Evolutionary conservation across 2,329 filamentous ascomycete genomes (phyloP), one percentile per base, ranked within the genome.

Genomic region (Colletotrichum paranaense): DNA sequence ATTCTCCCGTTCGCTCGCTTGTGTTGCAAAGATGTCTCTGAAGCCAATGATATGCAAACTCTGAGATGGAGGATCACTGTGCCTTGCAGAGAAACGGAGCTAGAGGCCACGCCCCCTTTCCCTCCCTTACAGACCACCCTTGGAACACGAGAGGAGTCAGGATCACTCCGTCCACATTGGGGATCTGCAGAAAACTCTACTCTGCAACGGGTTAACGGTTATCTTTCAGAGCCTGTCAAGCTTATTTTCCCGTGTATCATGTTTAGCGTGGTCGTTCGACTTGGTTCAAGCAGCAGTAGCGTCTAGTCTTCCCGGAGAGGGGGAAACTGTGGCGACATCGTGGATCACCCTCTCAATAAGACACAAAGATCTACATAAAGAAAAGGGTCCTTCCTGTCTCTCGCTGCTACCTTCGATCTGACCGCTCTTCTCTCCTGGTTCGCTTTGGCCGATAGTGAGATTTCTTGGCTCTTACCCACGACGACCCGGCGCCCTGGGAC

Each of bases 101-200:
- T 38, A 64, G 49, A 64, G 16, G 19, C 8, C 5, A 59, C 30
- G 53, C 56, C 35, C 28, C 42, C 57, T 57, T 52, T 56, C 67
- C 32, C 26, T 24, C 35, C 19, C 38, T 42, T 42, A 14, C 38
- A 42, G 38, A 35, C 24, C 67, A 38, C 53, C 38, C 66, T 56
- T 68, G 66, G 46, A 62, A 68, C 66, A 68, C 66, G 66, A 68
- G 66, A 55, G 49, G 67, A 63, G 46, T 56, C 59, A 63, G 67
- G 67, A 57, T 57, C 58, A 68, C 35, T 59, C 67, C 58, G 67
- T 68, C 67, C 52, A 32, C 67, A 22, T 46, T 38, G 32, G 35
- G 52, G 59, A 62, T 46, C 7, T 68, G 49, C 58, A 49, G 55
- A 63, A 68, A 68, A 19, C 59, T 68, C 32, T 68, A 63, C 56